A percentile compares a stretch with the other conserved stretches of the same genome.
Evolutionary conservation across 495 filamentous ascomycete genomes (phyloP).

Genomic region (Eremomyces bilateralis): DNA sequence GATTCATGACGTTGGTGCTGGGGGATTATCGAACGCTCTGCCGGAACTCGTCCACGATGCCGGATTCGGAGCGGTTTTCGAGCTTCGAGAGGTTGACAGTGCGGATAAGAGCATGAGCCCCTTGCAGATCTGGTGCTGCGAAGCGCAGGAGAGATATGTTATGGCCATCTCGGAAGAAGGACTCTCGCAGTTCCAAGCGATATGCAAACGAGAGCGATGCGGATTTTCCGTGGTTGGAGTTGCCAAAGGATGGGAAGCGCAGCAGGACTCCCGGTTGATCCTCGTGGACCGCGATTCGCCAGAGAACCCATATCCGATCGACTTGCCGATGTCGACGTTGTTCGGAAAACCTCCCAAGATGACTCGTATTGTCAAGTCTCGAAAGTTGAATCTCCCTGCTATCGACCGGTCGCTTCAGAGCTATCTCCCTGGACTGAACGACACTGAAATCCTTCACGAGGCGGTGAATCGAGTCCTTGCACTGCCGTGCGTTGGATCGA

Average conservation of each 20-base stretch:
- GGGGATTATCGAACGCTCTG: conserved; percentile 82
- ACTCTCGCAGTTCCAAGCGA: conserved; percentile 64
- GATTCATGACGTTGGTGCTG: conserved; percentile 94
- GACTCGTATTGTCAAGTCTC: conserved; percentile 54
- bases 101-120: conserved; percentile 83
- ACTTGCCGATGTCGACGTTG: conserved; percentile 73
- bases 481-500: conserved; percentile 78
- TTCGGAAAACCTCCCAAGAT: conserved; percentile 84
- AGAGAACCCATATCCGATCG: conserved; percentile 59
- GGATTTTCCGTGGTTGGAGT: conserved; percentile 83
- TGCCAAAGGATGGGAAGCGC: conserved; percentile 36
- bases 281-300: conserved; percentile 63
- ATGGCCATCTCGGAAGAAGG: conserved; percentile 55
- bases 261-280: conserved; percentile 48
- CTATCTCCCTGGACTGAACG: conserved; percentile 39
- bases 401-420: conserved; percentile 49
- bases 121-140: conserved; percentile 90
- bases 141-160: conserved; percentile 92
- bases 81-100: conserved; percentile 77
- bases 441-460: conserved; percentile 44
- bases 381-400: conserved; percentile 39
- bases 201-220: conserved; percentile 73
- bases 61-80: conserved; percentile 68
- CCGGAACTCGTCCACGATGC: conserved; percentile 85
- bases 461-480: conserved; percentile 62